A percentile compares a stretch with the other conserved stretches of the same genome.
phyloP scores from a whole-genome alignment of 2,329 filamentous ascomycete genomes.

The Bipolaris zeicola region DNA sequence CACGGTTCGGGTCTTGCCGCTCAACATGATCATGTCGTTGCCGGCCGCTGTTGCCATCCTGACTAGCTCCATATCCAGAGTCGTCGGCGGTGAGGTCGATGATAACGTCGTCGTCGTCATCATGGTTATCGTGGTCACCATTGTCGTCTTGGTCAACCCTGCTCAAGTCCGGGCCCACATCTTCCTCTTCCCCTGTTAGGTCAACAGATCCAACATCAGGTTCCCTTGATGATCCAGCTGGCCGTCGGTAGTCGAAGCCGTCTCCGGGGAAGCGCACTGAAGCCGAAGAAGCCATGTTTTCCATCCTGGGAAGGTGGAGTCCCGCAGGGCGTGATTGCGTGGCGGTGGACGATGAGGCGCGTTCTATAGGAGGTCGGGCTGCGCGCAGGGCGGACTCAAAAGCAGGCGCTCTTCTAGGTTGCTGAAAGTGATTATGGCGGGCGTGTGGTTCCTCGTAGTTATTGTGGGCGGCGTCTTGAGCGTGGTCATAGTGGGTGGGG shows the following conservation, averaged over 20 bases:
- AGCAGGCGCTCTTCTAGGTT: not conserved
- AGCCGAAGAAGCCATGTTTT: constrained; percentile 37
- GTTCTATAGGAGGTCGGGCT: constrained; percentile 3
- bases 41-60: constrained; percentile 5
- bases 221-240: constrained; percentile 47
- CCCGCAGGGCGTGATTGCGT: constrained; percentile 4
- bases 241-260: constrained; percentile 61
- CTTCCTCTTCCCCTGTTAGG: constrained; percentile 40
- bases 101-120: constrained; percentile 12
- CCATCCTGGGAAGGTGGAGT: constrained; percentile 27
- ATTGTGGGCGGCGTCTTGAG: not conserved
- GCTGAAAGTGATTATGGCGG: constrained; percentile 3
- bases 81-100: constrained; percentile 45
- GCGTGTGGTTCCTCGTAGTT: not conserved
- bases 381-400: constrained; percentile 9
- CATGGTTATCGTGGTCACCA: not conserved
- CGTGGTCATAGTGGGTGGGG: not conserved
- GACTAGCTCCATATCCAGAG: constrained; percentile 24
- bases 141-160: constrained; percentile 8
- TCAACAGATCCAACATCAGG: constrained; percentile 42
- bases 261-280: constrained; percentile 55
- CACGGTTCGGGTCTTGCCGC: constrained; percentile 5
- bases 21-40: not conserved
- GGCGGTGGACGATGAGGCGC: constrained; percentile 10
- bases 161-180: constrained; percentile 21